phyloP scores from a whole-genome alignment of 192 early-diverging fungal genomes.

The Linnemannia zychae region DNA sequence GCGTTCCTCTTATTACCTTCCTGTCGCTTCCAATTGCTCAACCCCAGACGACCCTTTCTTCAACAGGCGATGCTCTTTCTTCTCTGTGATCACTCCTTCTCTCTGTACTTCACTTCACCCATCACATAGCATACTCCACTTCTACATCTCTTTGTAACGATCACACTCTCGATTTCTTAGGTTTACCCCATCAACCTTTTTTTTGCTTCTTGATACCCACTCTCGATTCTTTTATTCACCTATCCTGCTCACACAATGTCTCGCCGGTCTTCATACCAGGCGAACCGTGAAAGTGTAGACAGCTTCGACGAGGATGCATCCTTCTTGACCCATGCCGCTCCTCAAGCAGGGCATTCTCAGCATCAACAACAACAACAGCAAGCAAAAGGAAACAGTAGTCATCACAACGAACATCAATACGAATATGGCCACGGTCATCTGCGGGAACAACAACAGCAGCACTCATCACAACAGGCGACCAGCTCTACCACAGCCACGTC shows the following conservation, averaged over 20 bases:
- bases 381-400: neutral
- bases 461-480: neutral
- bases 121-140: too few relatives aligned
- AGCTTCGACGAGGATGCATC: constrained; percentile 22
- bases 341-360: neutral
- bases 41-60: neutral
- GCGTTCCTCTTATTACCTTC: neutral
- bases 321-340: constrained; percentile 31
- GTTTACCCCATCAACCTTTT: neutral
- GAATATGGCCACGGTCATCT: neutral
- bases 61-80: too few relatives aligned
- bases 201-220: neutral
- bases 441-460: neutral
- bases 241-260: neutral
- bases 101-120: too few relatives aligned
- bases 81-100: too few relatives aligned
- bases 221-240: neutral
- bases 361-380: constrained; percentile 5
- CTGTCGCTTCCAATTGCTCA: neutral
- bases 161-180: neutral
- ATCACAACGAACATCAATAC: neutral
- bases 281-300: constrained; percentile 17
- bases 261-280: constrained; percentile 9
- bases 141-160: neutral
- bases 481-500: neutral